Conservation (phyloP, 225 moss, liverwort and hornwort genomes). For the Ulota crispa region DNA sequence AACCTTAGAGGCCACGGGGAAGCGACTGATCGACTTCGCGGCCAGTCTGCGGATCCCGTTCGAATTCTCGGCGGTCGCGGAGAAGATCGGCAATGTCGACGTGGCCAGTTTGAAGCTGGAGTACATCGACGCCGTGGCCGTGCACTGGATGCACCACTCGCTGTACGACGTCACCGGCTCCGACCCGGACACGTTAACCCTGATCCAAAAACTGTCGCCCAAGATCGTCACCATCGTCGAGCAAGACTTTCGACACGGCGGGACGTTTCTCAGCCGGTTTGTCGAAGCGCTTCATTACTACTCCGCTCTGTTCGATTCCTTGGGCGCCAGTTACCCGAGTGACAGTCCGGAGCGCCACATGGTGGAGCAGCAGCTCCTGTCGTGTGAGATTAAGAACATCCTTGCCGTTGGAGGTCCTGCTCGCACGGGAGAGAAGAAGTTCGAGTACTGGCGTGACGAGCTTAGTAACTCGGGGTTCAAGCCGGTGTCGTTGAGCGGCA, state of each 20-base stretch:
- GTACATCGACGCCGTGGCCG: constrained; percentile 59
- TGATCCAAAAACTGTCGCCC: constrained; percentile 59
- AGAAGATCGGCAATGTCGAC: constrained; percentile 64
- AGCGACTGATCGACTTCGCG: constrained; percentile 67
- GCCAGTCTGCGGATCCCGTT: constrained; percentile 63
- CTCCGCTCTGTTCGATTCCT: constrained; percentile 77
- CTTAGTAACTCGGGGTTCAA: constrained; percentile 60
- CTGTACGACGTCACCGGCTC: constrained; percentile 80
- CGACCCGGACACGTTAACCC: constrained; percentile 46
- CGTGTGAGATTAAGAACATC: constrained; percentile 86
- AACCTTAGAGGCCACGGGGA: constrained; percentile 70
- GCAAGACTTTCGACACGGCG: constrained; percentile 67
- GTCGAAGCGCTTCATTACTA: constrained; percentile 85
- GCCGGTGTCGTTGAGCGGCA: constrained; percentile 62
- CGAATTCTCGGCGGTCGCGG: constrained; percentile 60
- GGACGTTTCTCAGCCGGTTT: constrained; percentile 72
- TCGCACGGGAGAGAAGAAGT: constrained; percentile 62
- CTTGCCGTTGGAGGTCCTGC: constrained; percentile 63
- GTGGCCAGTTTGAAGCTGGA: constrained; percentile 44
- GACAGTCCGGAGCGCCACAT: constrained; percentile 66
- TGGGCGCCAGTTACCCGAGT: constrained; percentile 59
- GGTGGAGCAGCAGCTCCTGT: constrained; percentile 83
- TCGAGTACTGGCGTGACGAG: constrained; percentile 67
- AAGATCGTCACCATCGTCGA: constrained; percentile 76
- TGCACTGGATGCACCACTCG: constrained; percentile 84